Conservation (phyloP, 2,329 filamentous ascomycete species). For the Nigrospora osmanthi region DNA sequence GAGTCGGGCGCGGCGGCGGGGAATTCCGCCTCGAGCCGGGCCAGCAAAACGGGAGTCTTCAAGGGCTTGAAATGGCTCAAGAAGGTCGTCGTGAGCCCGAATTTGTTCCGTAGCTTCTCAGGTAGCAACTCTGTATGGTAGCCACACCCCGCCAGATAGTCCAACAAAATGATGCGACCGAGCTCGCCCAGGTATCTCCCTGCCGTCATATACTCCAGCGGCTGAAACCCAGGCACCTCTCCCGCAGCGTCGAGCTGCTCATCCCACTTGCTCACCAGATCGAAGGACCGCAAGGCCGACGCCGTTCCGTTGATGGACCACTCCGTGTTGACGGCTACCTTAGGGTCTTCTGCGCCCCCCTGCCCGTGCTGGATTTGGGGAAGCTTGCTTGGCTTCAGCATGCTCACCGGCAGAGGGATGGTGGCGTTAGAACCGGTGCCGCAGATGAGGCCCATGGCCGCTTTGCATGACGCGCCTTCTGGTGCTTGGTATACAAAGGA, state of each 20-base stretch:
- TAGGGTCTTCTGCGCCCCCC: constrained; percentile 38
- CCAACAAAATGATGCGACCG: constrained; percentile 60
- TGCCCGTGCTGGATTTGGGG: constrained; percentile 40
- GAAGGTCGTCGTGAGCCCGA: constrained; percentile 64
- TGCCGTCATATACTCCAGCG: constrained; percentile 78
- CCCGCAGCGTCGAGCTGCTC: constrained; percentile 55
- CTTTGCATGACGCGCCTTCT: constrained; percentile 51
- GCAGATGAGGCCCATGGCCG: constrained; percentile 73
- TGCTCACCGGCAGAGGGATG: constrained; percentile 58
- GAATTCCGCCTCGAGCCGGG: constrained; percentile 43
- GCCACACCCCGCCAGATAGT: constrained; percentile 45
- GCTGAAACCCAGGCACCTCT: constrained; percentile 69
- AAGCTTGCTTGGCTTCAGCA: constrained; percentile 56
- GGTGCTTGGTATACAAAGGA: constrained; percentile 68
- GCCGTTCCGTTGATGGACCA: constrained; percentile 74
- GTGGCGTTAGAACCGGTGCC: constrained; percentile 79
- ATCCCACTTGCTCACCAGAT: constrained; percentile 67
- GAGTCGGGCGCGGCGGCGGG: constrained; percentile 36
- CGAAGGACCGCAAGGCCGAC: constrained; percentile 53
- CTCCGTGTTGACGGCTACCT: constrained; percentile 74
- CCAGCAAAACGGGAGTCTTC: constrained; percentile 31
- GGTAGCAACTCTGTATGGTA: constrained; percentile 42
- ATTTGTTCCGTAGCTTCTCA: constrained; percentile 42
- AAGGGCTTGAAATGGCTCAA: constrained; percentile 61
- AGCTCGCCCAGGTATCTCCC: constrained; percentile 73